Evolutionary conservation across 306 rosid genomes (phyloP).

Genomic region (Lathyrus tuberosus): DNA sequence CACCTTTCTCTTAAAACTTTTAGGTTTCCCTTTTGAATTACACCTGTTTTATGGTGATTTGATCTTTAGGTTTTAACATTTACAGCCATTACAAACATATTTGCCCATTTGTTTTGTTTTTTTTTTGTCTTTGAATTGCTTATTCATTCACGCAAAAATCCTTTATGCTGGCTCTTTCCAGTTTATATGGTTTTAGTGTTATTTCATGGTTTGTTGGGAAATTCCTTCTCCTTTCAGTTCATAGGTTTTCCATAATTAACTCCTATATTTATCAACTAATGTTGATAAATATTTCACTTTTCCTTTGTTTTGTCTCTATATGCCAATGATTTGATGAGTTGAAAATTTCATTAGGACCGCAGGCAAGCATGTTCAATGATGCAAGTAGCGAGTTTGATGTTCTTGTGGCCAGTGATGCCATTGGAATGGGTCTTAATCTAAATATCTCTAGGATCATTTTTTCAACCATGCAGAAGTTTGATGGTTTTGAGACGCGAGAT

Average conservation of each 20-base stretch:
- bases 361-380: constrained; percentile 92
- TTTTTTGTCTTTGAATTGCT: constrained; percentile 24
- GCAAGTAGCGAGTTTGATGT: constrained; percentile 87
- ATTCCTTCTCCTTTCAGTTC: constrained; percentile 30
- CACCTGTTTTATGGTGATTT: constrained; percentile 25
- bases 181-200: constrained; percentile 24
- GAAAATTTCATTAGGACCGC: constrained; percentile 62
- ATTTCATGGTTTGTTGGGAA: constrained; percentile 3
- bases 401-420: constrained; percentile 97
- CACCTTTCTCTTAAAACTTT: constrained; percentile 30
- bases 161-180: constrained; percentile 9
- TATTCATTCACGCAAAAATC: constrained; percentile 18
- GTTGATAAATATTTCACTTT: constrained; percentile 36
- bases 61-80: constrained; percentile 22
- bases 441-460: constrained; percentile 95
- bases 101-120: constrained; percentile 27
- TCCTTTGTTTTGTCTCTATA: constrained; percentile 20
- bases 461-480: constrained; percentile 83
- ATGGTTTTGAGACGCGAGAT: constrained; percentile 73
- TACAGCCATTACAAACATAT: background rate
- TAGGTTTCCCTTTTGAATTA: constrained; percentile 26
- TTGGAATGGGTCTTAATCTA: constrained; percentile 98
- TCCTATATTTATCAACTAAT: constrained; percentile 14
- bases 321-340: constrained; percentile 45
- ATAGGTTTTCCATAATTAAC: constrained; percentile 25